phyloP scores from a whole-genome alignment of 257 asterid genomes.

The Orobanche coerulescens region DNA sequence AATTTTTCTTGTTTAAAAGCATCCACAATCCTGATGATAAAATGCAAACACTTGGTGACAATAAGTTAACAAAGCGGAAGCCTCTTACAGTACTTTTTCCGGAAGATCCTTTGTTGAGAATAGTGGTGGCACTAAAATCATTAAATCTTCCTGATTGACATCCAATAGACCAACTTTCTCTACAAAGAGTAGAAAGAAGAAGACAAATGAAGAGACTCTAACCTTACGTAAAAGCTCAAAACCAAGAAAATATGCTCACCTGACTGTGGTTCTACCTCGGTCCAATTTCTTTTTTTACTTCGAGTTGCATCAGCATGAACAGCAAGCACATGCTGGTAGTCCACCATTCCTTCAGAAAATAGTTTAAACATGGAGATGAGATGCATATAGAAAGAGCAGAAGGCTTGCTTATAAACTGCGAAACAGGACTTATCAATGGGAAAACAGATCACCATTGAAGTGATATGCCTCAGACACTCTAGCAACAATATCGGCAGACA shows the following conservation, averaged over 20 bases:
- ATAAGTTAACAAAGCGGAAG: conserved; percentile 13
- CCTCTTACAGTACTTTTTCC: conserved; percentile 59
- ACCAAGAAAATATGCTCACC: conserved; percentile 37
- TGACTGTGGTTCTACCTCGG: conserved; percentile 56
- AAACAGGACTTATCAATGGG: conserved; percentile 15
- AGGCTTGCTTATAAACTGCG: neutral
- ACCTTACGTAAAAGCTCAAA: conserved; percentile 16
- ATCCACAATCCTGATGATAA: conserved; percentile 4
- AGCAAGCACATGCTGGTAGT: conserved; percentile 90
- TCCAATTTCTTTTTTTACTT: conserved; percentile 67
- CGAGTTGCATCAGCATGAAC: conserved; percentile 63
- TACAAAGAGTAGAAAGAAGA: conserved; percentile 24
- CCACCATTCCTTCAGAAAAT: conserved; percentile 69
- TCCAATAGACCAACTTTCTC: conserved; percentile 57
- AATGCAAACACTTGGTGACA: neutral
- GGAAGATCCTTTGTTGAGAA: conserved; percentile 75
- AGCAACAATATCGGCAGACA: conserved; percentile 70
- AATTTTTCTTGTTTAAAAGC: neutral
- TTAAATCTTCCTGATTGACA: conserved; percentile 68
- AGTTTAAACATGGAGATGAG: conserved; percentile 20
- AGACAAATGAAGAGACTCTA: conserved; percentile 14
- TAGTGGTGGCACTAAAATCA: conserved; percentile 77
- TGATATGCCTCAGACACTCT: conserved; percentile 61
- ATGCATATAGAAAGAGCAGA: conserved; percentile 10
- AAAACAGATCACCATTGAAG: conserved; percentile 50